A percentile compares a stretch with the other conserved stretches of the same genome.
Conservation (phyloP, 805 yeast species). For the Candida corydali region DNA sequence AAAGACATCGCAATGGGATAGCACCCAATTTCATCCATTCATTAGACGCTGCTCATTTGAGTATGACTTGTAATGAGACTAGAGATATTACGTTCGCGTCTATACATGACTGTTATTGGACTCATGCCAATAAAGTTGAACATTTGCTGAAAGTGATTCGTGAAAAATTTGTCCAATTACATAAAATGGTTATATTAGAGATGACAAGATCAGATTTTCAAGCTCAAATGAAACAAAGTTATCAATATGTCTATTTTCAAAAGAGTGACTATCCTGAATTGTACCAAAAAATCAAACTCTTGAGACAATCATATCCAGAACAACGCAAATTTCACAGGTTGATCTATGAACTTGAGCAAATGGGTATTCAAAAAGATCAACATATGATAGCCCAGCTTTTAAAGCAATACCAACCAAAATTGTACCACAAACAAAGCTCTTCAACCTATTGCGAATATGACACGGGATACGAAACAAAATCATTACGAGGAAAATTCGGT, state of each 20-base stretch:
- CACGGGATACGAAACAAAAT: not conserved
- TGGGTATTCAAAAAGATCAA: constrained; percentile 5
- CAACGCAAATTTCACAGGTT: not conserved
- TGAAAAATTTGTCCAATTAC: constrained; percentile 32
- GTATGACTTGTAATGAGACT: constrained; percentile 30
- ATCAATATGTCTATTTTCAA: constrained; percentile 32
- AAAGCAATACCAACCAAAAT: constrained; percentile 17
- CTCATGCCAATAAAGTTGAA: constrained; percentile 29
- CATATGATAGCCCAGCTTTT: constrained; percentile 9
- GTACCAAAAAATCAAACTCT: constrained; percentile 2
- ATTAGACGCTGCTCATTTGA: constrained; percentile 36
- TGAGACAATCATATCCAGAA: constrained; percentile 8
- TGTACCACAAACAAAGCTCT: constrained; percentile 13
- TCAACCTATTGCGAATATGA: not conserved
- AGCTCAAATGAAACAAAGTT: constrained; percentile 18
- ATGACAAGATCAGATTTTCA: constrained; percentile 23
- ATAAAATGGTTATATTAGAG: constrained; percentile 22
- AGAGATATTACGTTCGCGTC: constrained; percentile 27
- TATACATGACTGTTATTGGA: constrained; percentile 45
- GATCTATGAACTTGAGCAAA: constrained; percentile 1
- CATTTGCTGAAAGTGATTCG: constrained; percentile 23
- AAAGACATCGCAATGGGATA: constrained; percentile 32
- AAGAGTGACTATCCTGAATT: constrained; percentile 12
- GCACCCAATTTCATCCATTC: constrained; percentile 45
- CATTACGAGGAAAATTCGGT: constrained; percentile 13